Percentiles rank a stretch among this genome's conserved stretches.
phyloP scores from a whole-genome alignment of 2,329 filamentous ascomycete species.

The Sarocladiaceae sp. region DNA sequence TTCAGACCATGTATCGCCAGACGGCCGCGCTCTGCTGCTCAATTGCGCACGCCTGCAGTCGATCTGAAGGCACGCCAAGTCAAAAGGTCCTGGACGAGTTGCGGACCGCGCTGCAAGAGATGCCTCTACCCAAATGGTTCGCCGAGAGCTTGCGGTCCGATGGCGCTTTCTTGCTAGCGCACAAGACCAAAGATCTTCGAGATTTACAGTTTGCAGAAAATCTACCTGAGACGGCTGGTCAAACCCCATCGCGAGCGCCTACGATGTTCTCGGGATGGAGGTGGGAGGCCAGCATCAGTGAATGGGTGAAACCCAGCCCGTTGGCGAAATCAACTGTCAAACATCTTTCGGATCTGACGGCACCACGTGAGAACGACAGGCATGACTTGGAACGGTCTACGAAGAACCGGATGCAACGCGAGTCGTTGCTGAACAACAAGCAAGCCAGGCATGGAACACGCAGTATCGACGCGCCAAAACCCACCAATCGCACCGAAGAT shows the following conservation, averaged over 20 bases:
- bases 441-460: neutral
- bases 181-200: conserved; percentile 44
- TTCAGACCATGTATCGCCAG: conserved; percentile 19
- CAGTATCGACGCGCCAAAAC: neutral
- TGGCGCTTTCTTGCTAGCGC: conserved; percentile 44
- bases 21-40: conserved; percentile 35
- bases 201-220: conserved; percentile 49
- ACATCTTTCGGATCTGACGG: neutral
- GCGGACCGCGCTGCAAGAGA: conserved; percentile 30
- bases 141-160: conserved; percentile 35
- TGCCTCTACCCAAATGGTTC: conserved; percentile 26
- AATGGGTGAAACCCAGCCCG: conserved; percentile 25
- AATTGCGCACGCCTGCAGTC: conserved; percentile 41
- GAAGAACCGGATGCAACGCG: neutral
- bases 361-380: neutral
- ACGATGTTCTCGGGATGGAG: conserved; percentile 28
- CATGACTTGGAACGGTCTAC: neutral
- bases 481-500: neutral
- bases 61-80: conserved; percentile 30
- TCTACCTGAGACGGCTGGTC: conserved; percentile 18
- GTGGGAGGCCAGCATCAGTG: conserved; percentile 35
- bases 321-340: neutral
- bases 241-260: neutral
- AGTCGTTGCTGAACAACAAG: neutral
- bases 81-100: conserved; percentile 32